Conservation (phyloP, 495 filamentous ascomycete species). For the Ramalina intermedia region DNA sequence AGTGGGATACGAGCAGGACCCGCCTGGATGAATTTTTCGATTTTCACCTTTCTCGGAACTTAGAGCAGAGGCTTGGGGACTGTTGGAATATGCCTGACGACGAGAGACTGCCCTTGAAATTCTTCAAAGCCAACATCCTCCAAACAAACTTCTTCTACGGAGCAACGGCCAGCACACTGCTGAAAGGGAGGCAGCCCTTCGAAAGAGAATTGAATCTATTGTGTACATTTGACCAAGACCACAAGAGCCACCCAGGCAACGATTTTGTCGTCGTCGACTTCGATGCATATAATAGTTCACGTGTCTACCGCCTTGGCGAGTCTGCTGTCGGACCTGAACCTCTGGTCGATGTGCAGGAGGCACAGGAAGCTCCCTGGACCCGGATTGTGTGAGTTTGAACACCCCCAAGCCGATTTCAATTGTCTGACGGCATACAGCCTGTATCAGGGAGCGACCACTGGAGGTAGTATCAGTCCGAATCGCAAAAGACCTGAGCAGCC, state of each 20-base stretch:
- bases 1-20: not conserved
- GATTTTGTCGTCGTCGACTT: slow-evolving; percentile 16
- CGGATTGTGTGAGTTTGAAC: slow-evolving; percentile 9
- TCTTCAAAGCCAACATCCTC: slow-evolving; percentile 8
- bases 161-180: not conserved
- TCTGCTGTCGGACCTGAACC: slow-evolving; percentile 12
- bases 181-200: not conserved
- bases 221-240: slow-evolving; percentile 10
- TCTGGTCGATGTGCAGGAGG: slow-evolving; percentile 4
- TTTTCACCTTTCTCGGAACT: slow-evolving; percentile 1
- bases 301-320: slow-evolving; percentile 12
- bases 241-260: slow-evolving; percentile 9
- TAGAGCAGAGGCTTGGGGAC: slow-evolving; percentile 7
- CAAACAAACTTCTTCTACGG: not conserved
- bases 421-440: slow-evolving; percentile 7
- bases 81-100: slow-evolving; percentile 15
- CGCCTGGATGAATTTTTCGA: slow-evolving; percentile 3
- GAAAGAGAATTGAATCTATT: slow-evolving; percentile 8
- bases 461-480: slow-evolving; percentile 7
- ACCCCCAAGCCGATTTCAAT: not conserved
- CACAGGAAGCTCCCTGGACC: slow-evolving; percentile 10
- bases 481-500: slow-evolving; percentile 4
- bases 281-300: slow-evolving; percentile 7
- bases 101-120: slow-evolving; percentile 10
- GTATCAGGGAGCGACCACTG: slow-evolving; percentile 16